These are phyloP conservation scores for Phytopythium boreale DNA, from an alignment of 352 stramenopile species.

Conservation along the genomic window DNA sequence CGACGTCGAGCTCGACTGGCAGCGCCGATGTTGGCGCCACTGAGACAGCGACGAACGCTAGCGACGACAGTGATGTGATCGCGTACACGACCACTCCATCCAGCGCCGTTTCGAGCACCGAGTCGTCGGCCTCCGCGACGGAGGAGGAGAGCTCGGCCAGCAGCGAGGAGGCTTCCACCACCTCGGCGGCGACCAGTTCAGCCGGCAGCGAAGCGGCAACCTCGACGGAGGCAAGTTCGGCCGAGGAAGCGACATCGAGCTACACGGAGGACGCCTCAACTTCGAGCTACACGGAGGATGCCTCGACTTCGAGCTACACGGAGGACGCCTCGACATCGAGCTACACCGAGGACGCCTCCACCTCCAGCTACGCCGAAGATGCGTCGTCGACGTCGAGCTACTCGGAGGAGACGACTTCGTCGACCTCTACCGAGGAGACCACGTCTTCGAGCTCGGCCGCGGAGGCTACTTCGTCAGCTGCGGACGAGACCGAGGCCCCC, in stretches of 20 bases:
- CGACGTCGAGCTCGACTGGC: background rate
- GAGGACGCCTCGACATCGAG: background rate
- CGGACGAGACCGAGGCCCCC: background rate
- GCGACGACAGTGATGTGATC: background rate
- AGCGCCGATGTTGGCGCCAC: background rate
- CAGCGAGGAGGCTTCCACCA: background rate
- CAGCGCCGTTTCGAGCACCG: background rate
- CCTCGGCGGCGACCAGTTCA: background rate
- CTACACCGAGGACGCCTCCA: background rate
- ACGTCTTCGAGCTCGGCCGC: background rate
- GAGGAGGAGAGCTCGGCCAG: background rate
- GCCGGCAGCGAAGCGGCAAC: background rate
- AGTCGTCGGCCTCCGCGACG: background rate
- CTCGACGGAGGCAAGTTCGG: background rate
- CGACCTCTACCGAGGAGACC: background rate
- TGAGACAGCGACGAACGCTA: background rate
- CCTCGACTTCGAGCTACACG: background rate
- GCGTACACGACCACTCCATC: conserved; percentile 1
- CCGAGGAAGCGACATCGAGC: background rate
- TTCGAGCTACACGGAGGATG: background rate
- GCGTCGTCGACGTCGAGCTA: background rate
- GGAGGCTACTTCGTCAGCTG: background rate
- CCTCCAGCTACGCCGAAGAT: background rate
- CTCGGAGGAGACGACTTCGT: background rate
- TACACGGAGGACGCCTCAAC: background rate